phyloP scores from a whole-genome alignment of 2,329 filamentous ascomycete genomes.

The Venturiaceae sp. region DNA sequence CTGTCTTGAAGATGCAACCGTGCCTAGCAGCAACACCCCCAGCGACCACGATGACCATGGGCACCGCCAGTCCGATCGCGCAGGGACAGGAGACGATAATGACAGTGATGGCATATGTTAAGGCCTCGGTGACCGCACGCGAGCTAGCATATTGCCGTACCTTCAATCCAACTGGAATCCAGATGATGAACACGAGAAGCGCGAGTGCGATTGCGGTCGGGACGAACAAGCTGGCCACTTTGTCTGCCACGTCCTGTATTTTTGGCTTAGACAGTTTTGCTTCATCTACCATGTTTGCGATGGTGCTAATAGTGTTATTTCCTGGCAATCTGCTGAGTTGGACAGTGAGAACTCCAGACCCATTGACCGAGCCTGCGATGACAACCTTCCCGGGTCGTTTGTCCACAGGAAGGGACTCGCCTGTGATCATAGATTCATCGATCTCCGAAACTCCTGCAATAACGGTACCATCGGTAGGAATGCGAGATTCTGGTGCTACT shows the following conservation, averaged over 20 bases:
- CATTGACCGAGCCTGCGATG: conserved; percentile 55
- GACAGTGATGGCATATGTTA: conserved; percentile 63
- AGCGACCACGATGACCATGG: conserved; percentile 68
- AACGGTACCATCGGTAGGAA: conserved; percentile 64
- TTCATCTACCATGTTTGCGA: conserved; percentile 61
- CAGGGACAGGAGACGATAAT: conserved; percentile 72
- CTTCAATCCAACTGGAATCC: conserved; percentile 50
- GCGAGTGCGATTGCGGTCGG: conserved; percentile 53
- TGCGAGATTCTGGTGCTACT: conserved; percentile 46
- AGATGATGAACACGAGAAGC: conserved; percentile 50
- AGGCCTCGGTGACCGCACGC: conserved; percentile 45
- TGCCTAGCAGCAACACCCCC: conserved; percentile 54
- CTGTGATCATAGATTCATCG: conserved; percentile 71
- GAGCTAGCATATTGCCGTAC: conserved; percentile 21
- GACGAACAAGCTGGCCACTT: conserved; percentile 59
- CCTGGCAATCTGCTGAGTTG: conserved; percentile 51
- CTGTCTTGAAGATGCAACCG: conserved; percentile 62
- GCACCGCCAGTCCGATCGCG: conserved; percentile 64
- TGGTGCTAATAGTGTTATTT: conserved; percentile 64
- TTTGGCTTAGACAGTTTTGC: conserved; percentile 60
- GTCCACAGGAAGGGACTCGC: conserved; percentile 52
- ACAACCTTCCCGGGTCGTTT: conserved; percentile 47
- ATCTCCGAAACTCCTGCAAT: conserved; percentile 54
- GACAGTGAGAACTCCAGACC: conserved; percentile 40
- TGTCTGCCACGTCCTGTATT: conserved; percentile 59